Base-by-base conservation (phyloP, 164 flowering plant genomes). In the Houttuynia cordata region DNA sequence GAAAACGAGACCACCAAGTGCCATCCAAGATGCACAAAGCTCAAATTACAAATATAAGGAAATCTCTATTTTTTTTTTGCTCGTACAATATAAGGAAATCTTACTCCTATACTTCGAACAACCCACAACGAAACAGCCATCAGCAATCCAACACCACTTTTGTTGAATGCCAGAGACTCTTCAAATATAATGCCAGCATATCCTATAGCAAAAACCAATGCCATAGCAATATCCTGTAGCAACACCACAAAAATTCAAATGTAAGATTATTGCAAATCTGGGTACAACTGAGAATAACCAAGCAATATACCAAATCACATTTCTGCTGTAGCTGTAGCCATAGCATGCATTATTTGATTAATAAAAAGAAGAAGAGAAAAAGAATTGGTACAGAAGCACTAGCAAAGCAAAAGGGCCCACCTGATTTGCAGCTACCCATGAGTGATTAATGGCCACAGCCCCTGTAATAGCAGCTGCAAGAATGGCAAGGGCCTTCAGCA, bases 351-450 rank as follows among this genome's bases (percentile, higher is more conserved):
- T 45, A 12, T 17, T 45, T 17, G 14, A 45, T 17, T 45, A 2
- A 45, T 6, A 30, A 2, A 30, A 2, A 2, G 37, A 45, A 12
- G 17, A 12, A 45, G 49, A 17, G 14, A 45, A 45, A 45, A 14
- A 45, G 9, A 45, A 45, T 12, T 45, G 49, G 49, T 17, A 7
- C 17, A 55, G 25, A 25, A 37, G 14, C 40, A 19, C 37, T 56
- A 57, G n/a, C 10, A 13, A 24, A 20, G n/a, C 19, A 10, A 52
- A 19, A 56, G 50, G 15, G 57, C 17, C 13, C 30, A 93, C 98
- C 99, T 93, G 99, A 79, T 90, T 86, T 23, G 83, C 90, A 65
- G 99, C 97, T 56, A 93, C 97, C 97, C 97, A 93, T 0, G 97
- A 86, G 21, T 90, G 97, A 75, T 88, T 93, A 67, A 93, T 83